Conservation (phyloP, 768 basidiomycete species). For the Harrya chromipes region DNA sequence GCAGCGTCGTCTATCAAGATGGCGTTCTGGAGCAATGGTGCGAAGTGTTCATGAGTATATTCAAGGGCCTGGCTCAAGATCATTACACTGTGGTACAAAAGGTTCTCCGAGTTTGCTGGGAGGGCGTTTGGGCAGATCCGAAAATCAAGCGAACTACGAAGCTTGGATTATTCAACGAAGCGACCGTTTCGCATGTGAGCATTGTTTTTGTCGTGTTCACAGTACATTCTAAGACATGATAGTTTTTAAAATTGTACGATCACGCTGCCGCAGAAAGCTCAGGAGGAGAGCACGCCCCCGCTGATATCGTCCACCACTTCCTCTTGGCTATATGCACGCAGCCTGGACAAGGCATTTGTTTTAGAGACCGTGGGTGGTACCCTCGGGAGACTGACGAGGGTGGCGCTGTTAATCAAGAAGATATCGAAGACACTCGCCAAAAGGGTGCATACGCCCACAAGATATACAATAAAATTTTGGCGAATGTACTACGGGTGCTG, state of each 20-base stretch:
- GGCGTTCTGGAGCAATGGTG: slow-evolving; percentile 68
- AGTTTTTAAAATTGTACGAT: slow-evolving; percentile 78
- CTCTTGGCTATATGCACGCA: no score
- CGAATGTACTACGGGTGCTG: slow-evolving; percentile 66
- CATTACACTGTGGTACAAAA: slow-evolving; percentile 56
- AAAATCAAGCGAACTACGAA: slow-evolving; percentile 72
- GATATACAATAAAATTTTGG: slow-evolving; percentile 81
- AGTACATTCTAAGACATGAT: not conserved
- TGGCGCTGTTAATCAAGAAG: slow-evolving; percentile 36
- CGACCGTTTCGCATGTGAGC: slow-evolving; percentile 59
- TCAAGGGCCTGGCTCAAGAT: slow-evolving; percentile 70
- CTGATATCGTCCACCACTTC: slow-evolving; percentile 86
- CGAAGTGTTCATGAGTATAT: slow-evolving; percentile 62
- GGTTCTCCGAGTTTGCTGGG: slow-evolving; percentile 74
- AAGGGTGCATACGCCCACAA: slow-evolving; percentile 36
- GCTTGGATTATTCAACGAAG: slow-evolving; percentile 67
- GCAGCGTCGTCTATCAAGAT: slow-evolving; percentile 53
- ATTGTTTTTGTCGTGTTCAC: not conserved
- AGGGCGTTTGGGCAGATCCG: slow-evolving; percentile 69
- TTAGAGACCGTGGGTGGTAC: slow-evolving; percentile 90
- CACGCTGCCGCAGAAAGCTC: slow-evolving; percentile 48
- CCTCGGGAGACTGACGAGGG: slow-evolving; percentile 57
- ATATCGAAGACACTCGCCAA: slow-evolving; percentile 29
- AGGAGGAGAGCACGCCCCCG: slow-evolving; percentile 56
- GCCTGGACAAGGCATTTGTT: slow-evolving; percentile 83